Conservation (phyloP, 2,329 filamentous ascomycete species). For the Myriosclerotinia duriaeana region DNA sequence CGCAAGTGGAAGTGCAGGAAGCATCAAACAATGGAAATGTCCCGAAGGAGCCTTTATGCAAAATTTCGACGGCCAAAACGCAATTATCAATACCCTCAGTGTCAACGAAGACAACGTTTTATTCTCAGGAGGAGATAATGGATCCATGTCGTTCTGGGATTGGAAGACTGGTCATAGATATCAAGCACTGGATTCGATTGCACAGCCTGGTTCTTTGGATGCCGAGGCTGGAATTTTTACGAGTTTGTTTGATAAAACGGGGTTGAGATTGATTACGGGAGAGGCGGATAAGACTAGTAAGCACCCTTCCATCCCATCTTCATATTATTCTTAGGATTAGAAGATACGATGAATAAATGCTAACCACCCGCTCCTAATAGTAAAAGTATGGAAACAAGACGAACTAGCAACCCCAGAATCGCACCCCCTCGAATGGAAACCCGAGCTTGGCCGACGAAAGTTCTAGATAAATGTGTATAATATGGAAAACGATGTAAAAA, state of each 20-base stretch:
- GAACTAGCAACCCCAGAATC: conserved; percentile 86
- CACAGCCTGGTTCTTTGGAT: conserved; percentile 90
- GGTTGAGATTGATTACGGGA: conserved; percentile 84
- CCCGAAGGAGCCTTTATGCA: conserved; percentile 99
- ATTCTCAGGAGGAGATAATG: conserved; percentile 92
- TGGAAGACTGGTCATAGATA: conserved; percentile 96
- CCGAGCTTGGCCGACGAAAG: conserved; percentile 73
- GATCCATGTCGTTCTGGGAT: conserved; percentile 96
- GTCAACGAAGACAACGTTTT: conserved; percentile 95
- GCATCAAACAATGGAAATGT: conserved; percentile 99
- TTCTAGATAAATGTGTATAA: conserved; percentile 19
- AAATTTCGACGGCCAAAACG: conserved; percentile 95
- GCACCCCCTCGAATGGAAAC: conserved; percentile 91
- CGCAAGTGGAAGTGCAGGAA: conserved; percentile 83
- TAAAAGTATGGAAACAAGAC: conserved; percentile 97
- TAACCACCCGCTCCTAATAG: conserved; percentile 43
- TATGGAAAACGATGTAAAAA: conserved; percentile 2
- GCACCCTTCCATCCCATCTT: conserved; percentile 34
- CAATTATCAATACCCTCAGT: conserved; percentile 90
- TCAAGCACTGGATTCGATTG: conserved; percentile 84
- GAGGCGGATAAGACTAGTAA: conserved; percentile 93
- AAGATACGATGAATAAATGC: conserved; percentile 15
- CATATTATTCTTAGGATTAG: neutral
- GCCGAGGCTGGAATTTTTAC: conserved; percentile 95
- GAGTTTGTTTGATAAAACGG: conserved; percentile 87